Evolutionary conservation across 2,329 filamentous ascomycete genomes (phyloP).

Genomic region (Verticillium klebahnii): DNA sequence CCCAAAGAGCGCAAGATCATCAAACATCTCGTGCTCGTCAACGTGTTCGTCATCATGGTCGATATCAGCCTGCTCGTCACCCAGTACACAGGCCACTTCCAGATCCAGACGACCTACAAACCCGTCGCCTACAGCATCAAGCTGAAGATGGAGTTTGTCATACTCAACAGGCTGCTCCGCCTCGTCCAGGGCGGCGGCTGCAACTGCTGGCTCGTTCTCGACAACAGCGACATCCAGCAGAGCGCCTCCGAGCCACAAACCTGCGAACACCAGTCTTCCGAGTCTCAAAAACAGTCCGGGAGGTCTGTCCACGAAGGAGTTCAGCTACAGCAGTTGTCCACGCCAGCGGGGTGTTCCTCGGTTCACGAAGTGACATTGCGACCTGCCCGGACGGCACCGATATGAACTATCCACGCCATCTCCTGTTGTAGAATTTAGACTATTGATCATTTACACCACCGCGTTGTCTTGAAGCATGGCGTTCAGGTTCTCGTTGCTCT

Average conservation of each 20-base stretch:
- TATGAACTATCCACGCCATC: too few relatives aligned
- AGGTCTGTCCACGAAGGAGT: not conserved
- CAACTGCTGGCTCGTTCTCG: not conserved
- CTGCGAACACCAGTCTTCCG: not conserved
- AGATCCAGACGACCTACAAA: conserved; percentile 13
- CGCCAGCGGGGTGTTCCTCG: not conserved
- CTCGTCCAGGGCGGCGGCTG: not conserved
- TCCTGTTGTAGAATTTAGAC: too few relatives aligned
- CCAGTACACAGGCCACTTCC: conserved; percentile 31
- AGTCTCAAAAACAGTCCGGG: not conserved
- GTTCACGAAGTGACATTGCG: not conserved
- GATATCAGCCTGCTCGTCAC: conserved; percentile 31
- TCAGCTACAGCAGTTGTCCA: not conserved
- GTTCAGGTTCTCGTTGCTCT: too few relatives aligned
- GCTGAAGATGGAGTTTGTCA: conserved; percentile 40
- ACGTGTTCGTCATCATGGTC: conserved; percentile 33
- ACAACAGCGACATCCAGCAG: not conserved
- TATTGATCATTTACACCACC: too few relatives aligned
- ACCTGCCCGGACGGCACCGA: too few relatives aligned
- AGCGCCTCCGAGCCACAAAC: not conserved
- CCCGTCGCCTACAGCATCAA: conserved; percentile 13
- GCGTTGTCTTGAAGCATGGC: too few relatives aligned
- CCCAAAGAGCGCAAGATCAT: conserved; percentile 28
- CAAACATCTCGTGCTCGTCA: conserved; percentile 32
- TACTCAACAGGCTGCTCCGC: conserved; percentile 31